Percentiles rank a stretch among this genome's conserved stretches.
These are phyloP conservation scores for Cryptomeria japonica DNA, from an alignment of 75 land plant species.

Conservation along the genomic window DNA sequence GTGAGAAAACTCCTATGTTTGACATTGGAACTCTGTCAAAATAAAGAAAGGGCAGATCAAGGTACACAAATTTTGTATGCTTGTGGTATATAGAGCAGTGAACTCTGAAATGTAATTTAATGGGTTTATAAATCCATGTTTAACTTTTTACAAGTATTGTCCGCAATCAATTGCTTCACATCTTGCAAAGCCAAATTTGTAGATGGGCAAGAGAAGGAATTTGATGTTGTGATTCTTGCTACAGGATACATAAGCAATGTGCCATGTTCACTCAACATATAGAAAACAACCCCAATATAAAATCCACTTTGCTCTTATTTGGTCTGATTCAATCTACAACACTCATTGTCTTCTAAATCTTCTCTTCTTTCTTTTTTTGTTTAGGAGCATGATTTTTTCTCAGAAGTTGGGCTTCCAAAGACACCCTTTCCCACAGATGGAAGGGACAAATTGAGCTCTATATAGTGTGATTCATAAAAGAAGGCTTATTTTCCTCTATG, in stretches of 20 bases:
- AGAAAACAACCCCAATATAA: neutral
- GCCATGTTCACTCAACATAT: constrained; percentile 77
- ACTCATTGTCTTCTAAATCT: neutral
- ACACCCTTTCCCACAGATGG: constrained; percentile 73
- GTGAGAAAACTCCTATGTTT: too few species aligned
- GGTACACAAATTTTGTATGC: too few species aligned
- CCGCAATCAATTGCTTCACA: constrained; percentile 29
- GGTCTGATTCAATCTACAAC: neutral
- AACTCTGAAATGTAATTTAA: neutral
- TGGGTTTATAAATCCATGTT: neutral
- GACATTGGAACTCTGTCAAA: too few species aligned
- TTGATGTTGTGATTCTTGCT: constrained; percentile 55
- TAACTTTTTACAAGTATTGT: constrained; percentile 40
- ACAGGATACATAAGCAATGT: constrained; percentile 83
- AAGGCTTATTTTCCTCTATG: constrained; percentile 69
- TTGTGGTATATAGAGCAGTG: too few species aligned
- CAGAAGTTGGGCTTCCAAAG: constrained; percentile 52
- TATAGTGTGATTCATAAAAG: constrained; percentile 64
- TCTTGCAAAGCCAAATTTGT: constrained; percentile 31
- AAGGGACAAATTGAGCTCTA: constrained; percentile 63
- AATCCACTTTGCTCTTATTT: neutral
- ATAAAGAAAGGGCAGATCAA: too few species aligned
- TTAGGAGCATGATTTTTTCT: constrained; percentile 47
- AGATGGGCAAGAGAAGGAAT: constrained; percentile 32
- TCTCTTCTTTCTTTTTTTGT: neutral